Percentiles rank a stretch among this genome's conserved stretches.
These are phyloP conservation scores for Phialemoniopsis sp. DNA, from an alignment of 2,329 filamentous ascomycete genomes.

Conservation along the genomic window DNA sequence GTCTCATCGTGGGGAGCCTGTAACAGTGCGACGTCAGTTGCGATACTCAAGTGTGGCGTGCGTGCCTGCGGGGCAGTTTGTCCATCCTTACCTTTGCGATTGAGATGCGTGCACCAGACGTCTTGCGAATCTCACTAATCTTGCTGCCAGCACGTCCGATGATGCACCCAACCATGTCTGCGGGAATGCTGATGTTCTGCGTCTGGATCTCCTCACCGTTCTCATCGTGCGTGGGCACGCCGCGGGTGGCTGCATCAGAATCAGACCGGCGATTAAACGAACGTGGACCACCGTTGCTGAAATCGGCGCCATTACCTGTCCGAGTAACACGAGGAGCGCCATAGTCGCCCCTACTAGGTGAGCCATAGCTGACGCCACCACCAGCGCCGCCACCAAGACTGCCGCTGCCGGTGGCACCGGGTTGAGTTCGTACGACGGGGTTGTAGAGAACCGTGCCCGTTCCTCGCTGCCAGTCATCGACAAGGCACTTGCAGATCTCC, in stretches of 20 bases:
- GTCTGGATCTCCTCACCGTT: conserved; percentile 98
- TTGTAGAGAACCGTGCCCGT: conserved; percentile 98
- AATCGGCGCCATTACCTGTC: conserved; percentile 95
- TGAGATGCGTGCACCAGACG: conserved; percentile 92
- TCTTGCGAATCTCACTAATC: conserved; percentile 98
- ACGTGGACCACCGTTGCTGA: conserved; percentile 75
- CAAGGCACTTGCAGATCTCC: conserved; percentile 98
- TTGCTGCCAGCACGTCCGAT: conserved; percentile 93
- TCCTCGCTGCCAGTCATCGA: conserved; percentile 96
- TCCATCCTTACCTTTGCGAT: conserved; percentile 76
- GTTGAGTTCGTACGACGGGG: conserved; percentile 83
- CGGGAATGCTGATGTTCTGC: conserved; percentile 98
- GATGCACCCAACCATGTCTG: conserved; percentile 99
- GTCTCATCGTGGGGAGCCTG: conserved; percentile 91
- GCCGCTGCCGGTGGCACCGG: conserved; percentile 46
- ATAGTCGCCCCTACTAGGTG: conserved; percentile 50
- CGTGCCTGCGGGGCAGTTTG: too few species aligned
- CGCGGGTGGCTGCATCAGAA: conserved; percentile 74
- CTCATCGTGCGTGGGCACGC: conserved; percentile 85
- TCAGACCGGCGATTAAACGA: conserved; percentile 76
- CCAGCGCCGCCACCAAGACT: conserved; percentile 39
- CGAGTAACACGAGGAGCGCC: conserved; percentile 75
- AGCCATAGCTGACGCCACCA: conserved; percentile 17
- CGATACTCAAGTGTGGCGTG: conserved; percentile 2
- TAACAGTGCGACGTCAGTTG: too few species aligned